Base-by-base conservation (phyloP, 305 asterid species). In the Andrographis paniculata region DNA sequence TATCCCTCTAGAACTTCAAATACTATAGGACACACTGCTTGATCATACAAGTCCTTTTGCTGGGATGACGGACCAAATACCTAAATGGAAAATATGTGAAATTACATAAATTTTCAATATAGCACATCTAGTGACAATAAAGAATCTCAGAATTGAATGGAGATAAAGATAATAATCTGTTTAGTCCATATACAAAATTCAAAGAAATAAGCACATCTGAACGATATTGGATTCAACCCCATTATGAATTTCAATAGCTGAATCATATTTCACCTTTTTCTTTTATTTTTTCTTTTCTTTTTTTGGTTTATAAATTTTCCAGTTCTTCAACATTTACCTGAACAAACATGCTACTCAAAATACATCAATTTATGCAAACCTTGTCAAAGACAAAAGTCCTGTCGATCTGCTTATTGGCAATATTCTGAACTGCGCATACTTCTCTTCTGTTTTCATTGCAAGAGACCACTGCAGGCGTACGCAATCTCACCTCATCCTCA, bases 361-460 rank as follows among this genome's bases (percentile, higher is more conserved):
- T 20, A 55, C 33, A 24, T 50, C 16, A 50, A 41, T 37, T 61
- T 36, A 23, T 36, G 48, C 65, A 64, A 56, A 89, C 99, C 99
- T 84, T 92, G 64, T 92, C 99, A 68, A 92, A 92, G 47, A 67
- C 65, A 63, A 92, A 92, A 40, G 97, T 84, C 68, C 93, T 76
- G 66, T 92, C 99, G 68, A 84, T 92, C 73, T 87, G 99, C 84
- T 92, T 92, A 69, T 92, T 92, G 35, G 99, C 99, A 63, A 92
- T 87, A 70, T 65, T 84, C 77, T 87, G 97, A 63, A 79, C 76
- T 36, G 95, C 95, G 50, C 74, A 72, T 47, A 92, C 81, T 84
- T 92, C 97, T 63, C 84, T 76, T 66, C 78, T 76, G 71, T 72
- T 76, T 53, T 87, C 99, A 55, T 74, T 82, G 80, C 97, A 92